Evolutionary conservation across 768 basidiomycete species (phyloP), one percentile per base, ranked within the genome.

Genomic region (Clathrus columnatus): DNA sequence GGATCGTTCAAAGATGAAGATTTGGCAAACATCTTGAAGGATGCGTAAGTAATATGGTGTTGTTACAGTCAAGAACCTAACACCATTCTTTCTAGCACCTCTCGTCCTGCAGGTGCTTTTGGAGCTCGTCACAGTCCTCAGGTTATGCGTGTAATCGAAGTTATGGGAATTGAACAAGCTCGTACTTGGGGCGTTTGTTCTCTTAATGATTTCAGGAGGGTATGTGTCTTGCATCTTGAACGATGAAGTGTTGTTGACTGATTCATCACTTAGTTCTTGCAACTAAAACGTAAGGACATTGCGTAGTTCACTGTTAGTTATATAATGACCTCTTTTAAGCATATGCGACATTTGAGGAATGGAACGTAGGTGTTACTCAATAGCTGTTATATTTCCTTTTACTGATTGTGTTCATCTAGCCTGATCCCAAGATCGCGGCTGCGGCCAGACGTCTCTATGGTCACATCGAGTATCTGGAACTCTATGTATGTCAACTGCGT

Each of bases 381-480:
- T 36, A 36, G 11, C n/a, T 11, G 4, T 28, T 36, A 14, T 11
- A 32, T 6, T 32, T 7, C 21, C 17, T 8, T 29, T 5, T 50
- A 5, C 30, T 20, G 28, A 30, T 50, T 26, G 18, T 50, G 17
- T 50, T 50, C 17, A 11, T 20, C 2, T 26, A 53, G 51, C 45
- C 45, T 4, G 45, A 55, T 17, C 11, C 23, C 10, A 27, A 55
- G 26, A 48, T 55, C 32, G 54, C 54, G 11, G n/a, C 28, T 21
- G 78, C 83, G 1, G 90, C 90, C 0, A 73, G 77, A 48, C 69
- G 75, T 7, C 73, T 90, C 16, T 89, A 90, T 62, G 75, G 73
- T 46, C 75, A 86, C 59, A 84, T 90, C 54, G 80, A 91, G 61
- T 84, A 87, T 64, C 76, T 91, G 29, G 90, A 91, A 64, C 78